A percentile compares a stretch with the other conserved stretches of the same genome.
phyloP scores from a whole-genome alignment of 2,329 filamentous ascomycete species.

The Fusarium mexicanum region DNA sequence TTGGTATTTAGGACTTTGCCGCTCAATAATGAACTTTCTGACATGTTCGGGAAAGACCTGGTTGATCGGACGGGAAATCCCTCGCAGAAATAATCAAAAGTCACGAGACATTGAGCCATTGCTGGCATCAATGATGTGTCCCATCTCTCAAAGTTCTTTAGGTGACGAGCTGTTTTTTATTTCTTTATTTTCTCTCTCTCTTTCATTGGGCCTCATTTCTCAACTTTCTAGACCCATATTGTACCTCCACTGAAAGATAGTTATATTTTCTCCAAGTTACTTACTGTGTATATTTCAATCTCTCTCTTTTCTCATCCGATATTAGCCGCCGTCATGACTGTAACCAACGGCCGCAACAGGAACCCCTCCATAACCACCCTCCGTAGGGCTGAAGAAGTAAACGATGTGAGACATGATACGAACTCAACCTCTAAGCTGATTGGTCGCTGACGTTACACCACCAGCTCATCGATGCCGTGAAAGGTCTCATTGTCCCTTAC shows the following conservation, averaged over 20 bases:
- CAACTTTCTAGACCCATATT: not conserved
- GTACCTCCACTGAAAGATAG: not conserved
- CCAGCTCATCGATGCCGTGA: constrained; percentile 75
- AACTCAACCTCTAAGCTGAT: constrained; percentile 3
- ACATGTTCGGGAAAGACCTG: constrained; percentile 42
- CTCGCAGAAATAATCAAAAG: constrained; percentile 13
- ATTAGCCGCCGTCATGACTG: constrained; percentile 41
- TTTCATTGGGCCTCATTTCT: not conserved
- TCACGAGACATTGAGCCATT: constrained; percentile 41
- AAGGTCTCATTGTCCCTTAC: constrained; percentile 75
- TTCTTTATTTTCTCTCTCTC: not conserved
- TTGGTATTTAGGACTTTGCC: not conserved
- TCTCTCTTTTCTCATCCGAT: constrained; percentile 1
- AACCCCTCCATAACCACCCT: constrained; percentile 38
- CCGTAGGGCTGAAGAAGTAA: constrained; percentile 47
- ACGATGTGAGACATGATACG: constrained; percentile 42
- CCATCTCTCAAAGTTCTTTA: constrained; percentile 31
- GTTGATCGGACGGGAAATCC: constrained; percentile 36
- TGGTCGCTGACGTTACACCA: constrained; percentile 34
- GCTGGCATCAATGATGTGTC: constrained; percentile 20
- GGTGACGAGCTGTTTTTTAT: not conserved
- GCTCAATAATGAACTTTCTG: not conserved
- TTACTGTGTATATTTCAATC: not conserved
- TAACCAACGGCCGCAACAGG: constrained; percentile 35
- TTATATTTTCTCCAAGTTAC: not conserved